A percentile compares a stretch with the other conserved stretches of the same genome.
These are phyloP conservation scores for Postia placenta DNA, from an alignment of 768 basidiomycete genomes.

Conservation along the genomic window DNA sequence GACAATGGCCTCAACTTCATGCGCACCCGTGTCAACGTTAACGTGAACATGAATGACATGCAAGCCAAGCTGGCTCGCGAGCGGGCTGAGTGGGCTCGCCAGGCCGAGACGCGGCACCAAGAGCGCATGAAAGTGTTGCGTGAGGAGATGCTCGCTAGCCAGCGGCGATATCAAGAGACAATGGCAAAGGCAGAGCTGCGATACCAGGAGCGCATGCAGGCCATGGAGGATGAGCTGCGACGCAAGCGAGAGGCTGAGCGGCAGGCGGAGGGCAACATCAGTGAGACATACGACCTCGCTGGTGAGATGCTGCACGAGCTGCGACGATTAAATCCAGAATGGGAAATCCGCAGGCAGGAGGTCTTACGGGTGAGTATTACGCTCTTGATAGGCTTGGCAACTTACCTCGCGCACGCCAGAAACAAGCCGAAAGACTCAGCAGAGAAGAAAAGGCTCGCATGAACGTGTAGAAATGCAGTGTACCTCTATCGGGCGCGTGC, in stretches of 20 bases:
- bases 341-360: slow-evolving; percentile 49
- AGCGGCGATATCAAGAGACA: slow-evolving; percentile 20
- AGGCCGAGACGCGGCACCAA: slow-evolving; percentile 42
- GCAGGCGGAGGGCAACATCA: slow-evolving; percentile 23
- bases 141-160: slow-evolving; percentile 21
- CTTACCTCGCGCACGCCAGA: slow-evolving; percentile 9
- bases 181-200: slow-evolving; percentile 16
- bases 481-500: not conserved
- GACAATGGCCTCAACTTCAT: slow-evolving; percentile 23
- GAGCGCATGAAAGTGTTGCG: slow-evolving; percentile 41
- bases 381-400: slow-evolving; percentile 1
- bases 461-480: slow-evolving; percentile 1
- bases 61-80: slow-evolving; percentile 19
- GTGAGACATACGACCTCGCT: slow-evolving; percentile 26
- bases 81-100: slow-evolving; percentile 27
- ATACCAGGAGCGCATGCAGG: slow-evolving; percentile 30
- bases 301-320: slow-evolving; percentile 52
- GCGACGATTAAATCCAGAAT: slow-evolving; percentile 52
- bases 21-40: slow-evolving; percentile 10
- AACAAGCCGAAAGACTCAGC: slow-evolving; percentile 13
- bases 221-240: slow-evolving; percentile 27
- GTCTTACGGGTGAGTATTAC: slow-evolving; percentile 40
- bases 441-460: slow-evolving; percentile 2
- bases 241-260: slow-evolving; percentile 29
- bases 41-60: slow-evolving; percentile 1